Conservation (phyloP, 1,284 basidiomycete species). For the Coriolopsis trogii region DNA sequence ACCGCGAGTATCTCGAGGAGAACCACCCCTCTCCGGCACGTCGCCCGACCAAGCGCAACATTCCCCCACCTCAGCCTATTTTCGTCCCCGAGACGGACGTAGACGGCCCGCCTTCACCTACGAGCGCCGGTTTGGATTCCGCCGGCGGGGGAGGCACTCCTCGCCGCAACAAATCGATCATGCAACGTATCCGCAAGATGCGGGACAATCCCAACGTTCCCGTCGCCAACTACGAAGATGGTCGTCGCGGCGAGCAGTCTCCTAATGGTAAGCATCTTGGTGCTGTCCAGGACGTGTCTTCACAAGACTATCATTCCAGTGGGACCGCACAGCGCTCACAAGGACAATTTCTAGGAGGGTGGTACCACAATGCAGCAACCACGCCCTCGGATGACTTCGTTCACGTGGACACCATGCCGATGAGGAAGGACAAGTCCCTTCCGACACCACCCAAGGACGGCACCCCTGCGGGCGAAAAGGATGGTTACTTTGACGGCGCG, state of each 20-base stretch:
- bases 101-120: constrained; percentile 36
- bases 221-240: constrained; percentile 47
- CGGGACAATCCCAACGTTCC: constrained; percentile 81
- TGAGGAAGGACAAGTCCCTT: constrained; percentile 60
- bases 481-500: constrained; percentile 52
- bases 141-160: constrained; percentile 43
- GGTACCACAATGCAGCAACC: constrained; percentile 29
- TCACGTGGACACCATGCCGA: constrained; percentile 49
- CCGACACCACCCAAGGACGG: constrained; percentile 45
- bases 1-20: constrained; percentile 44
- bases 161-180: constrained; percentile 77
- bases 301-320: constrained; percentile 24
- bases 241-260: constrained; percentile 42
- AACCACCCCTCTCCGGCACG: constrained; percentile 31
- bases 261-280: constrained; percentile 46
- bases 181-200: constrained; percentile 85
- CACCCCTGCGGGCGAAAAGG: constrained; percentile 7
- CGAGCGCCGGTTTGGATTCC: constrained; percentile 38
- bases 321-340: constrained; percentile 69
- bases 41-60: constrained; percentile 33
- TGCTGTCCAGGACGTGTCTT: constrained; percentile 15
- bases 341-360: constrained; percentile 73
- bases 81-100: constrained; percentile 58
- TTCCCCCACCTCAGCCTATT: constrained; percentile 83
- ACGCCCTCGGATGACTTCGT: constrained; percentile 58